A percentile compares a stretch with the other conserved stretches of the same genome.
Conservation (phyloP, 2,329 filamentous ascomycete genomes). For the Fusarium pseudoanthophilum region DNA sequence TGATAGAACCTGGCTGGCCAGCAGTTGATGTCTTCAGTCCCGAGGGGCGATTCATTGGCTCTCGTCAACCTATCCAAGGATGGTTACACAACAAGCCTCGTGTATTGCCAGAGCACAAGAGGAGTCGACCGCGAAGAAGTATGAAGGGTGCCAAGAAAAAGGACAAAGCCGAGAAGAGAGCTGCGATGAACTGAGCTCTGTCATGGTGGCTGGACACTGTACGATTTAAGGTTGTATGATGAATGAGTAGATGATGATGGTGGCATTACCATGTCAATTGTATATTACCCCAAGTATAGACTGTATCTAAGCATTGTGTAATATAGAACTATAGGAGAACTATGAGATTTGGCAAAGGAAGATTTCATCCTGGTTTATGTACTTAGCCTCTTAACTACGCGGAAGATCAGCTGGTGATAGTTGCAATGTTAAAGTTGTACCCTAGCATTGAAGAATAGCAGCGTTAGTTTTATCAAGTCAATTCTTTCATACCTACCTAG, state of each 20-base stretch:
- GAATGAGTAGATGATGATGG: constrained; percentile 22
- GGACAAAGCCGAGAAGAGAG: constrained; percentile 46
- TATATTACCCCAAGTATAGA: constrained; percentile 20
- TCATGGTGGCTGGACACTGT: background rate
- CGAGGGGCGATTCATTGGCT: constrained; percentile 80
- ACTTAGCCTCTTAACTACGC: background rate
- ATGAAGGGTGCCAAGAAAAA: constrained; percentile 71
- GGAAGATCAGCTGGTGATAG: constrained; percentile 3
- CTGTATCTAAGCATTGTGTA: constrained; percentile 25
- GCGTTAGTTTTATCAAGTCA: background rate
- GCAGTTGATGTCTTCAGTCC: constrained; percentile 87
- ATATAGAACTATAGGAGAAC: background rate
- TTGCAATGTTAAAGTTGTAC: background rate
- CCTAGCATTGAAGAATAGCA: background rate
- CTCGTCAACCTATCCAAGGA: constrained; percentile 75
- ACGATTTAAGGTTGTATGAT: constrained; percentile 22
- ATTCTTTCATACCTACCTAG: background rate
- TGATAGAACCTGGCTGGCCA: constrained; percentile 64
- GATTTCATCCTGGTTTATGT: background rate
- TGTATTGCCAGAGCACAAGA: constrained; percentile 59
- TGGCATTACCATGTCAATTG: constrained; percentile 25
- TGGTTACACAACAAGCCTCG: constrained; percentile 71
- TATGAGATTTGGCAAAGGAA: background rate
- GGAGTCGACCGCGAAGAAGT: constrained; percentile 70
- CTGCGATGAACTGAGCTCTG: constrained; percentile 14